Conservation (phyloP, 176 grass and related monocot genomes). For the Triticum timopheevii region DNA sequence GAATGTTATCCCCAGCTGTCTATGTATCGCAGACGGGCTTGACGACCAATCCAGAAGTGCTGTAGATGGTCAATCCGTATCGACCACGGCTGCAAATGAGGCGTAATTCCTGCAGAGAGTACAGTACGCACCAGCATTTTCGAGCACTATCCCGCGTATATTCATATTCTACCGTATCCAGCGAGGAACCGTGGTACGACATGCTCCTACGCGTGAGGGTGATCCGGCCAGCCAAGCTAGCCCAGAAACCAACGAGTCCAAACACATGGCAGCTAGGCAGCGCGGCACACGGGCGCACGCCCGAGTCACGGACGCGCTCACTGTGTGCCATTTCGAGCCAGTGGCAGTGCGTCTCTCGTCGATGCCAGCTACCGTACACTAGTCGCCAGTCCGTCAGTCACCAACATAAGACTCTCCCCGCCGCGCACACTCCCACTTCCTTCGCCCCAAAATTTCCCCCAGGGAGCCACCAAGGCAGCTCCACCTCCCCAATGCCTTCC, state of each 20-base stretch:
- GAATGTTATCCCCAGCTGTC: no score
- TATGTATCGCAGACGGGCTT: no score
- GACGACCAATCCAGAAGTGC: no score
- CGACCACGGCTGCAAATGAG: not conserved
- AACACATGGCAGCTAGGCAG: not conserved
- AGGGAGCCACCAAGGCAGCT: not conserved
- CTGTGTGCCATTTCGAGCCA: not conserved
- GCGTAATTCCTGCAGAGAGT: not conserved
- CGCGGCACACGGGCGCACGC: not conserved
- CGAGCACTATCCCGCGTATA: no score
- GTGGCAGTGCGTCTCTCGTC: not conserved
- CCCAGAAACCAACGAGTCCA: not conserved
- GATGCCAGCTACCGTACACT: not conserved
- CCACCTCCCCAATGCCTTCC: slow-evolving; percentile 5
- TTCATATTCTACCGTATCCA: not conserved
- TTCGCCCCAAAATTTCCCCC: not conserved
- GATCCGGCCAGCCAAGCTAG: not conserved
- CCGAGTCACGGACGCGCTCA: slow-evolving; percentile 32
- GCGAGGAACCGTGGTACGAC: not conserved
- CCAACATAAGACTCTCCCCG: slow-evolving; percentile 32
- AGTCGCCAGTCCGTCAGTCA: not conserved
- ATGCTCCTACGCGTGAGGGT: no score
- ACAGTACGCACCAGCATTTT: not conserved
- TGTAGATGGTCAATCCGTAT: not conserved
- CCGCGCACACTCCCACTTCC: slow-evolving; percentile 2